A percentile compares a stretch with the other conserved stretches of the same genome.
Evolutionary conservation across 2,329 filamentous ascomycete species (phyloP).

Genomic region (Ascochyta fabae): DNA sequence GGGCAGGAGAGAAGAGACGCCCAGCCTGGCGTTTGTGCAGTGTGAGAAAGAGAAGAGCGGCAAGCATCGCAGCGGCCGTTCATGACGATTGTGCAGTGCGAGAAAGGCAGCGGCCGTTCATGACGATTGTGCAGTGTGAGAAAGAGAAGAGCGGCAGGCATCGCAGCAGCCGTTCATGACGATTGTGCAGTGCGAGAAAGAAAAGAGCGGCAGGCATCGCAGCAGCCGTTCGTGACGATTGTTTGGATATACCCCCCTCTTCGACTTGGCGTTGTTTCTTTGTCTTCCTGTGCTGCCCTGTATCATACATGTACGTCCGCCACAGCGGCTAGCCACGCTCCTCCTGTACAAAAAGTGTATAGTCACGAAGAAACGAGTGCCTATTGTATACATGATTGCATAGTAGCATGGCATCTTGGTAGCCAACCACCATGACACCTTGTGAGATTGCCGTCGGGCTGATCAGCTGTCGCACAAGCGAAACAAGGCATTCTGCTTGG

Average conservation of each 20-base stretch:
- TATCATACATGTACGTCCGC: neutral
- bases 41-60: conserved; percentile 22
- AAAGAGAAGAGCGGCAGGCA: too few species aligned
- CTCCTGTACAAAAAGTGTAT: conserved; percentile 6
- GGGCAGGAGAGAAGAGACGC: conserved; percentile 54
- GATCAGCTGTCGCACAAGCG: conserved; percentile 3
- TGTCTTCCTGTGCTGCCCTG: neutral
- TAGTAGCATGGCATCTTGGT: neutral
- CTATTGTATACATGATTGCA: neutral
- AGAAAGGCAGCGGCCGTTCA: neutral
- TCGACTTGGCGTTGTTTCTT: neutral
- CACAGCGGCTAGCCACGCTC: neutral
- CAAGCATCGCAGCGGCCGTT: conserved; percentile 1
- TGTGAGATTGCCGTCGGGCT: conserved; percentile 17
- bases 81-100: neutral
- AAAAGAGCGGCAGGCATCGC: too few species aligned
- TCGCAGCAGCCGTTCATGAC: too few species aligned
- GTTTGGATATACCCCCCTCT: conserved; percentile 1
- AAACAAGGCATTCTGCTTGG: conserved; percentile 13
- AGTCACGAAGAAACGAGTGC: neutral
- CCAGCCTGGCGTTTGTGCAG: conserved; percentile 51
- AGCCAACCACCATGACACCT: neutral
- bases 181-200: too few species aligned
- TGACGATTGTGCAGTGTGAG: too few species aligned
- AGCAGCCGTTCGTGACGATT: neutral